phyloP scores from a whole-genome alignment of 805 yeast genomes.

The Hanseniaspora lindneri region DNA sequence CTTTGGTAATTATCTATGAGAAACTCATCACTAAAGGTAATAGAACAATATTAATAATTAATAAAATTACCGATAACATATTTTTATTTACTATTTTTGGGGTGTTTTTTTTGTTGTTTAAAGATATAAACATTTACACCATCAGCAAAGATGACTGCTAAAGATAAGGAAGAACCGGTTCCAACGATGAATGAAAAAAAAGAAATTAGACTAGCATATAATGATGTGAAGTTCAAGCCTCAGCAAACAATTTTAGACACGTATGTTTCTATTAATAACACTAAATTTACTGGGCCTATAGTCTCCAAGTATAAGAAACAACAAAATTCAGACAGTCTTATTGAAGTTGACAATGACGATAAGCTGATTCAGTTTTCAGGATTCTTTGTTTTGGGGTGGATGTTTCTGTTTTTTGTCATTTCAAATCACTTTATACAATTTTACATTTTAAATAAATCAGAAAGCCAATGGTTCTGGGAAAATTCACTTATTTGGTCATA shows the following conservation, averaged over 20 bases:
- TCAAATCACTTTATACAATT: slow-evolving; percentile 45
- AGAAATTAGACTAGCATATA: background rate
- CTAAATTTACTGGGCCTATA: slow-evolving; percentile 11
- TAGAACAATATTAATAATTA: too few relatives aligned
- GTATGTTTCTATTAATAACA: slow-evolving; percentile 9
- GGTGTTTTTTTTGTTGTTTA: too few relatives aligned
- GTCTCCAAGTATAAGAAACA: slow-evolving; percentile 7
- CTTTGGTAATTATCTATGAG: too few relatives aligned
- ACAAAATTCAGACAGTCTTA: background rate
- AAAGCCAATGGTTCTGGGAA: slow-evolving; percentile 20
- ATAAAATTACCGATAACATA: too few relatives aligned
- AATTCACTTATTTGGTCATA: slow-evolving; percentile 46
- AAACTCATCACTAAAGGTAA: too few relatives aligned
- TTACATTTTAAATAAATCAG: slow-evolving; percentile 35
- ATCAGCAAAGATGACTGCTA: too few relatives aligned
- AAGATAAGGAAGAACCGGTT: too few relatives aligned
- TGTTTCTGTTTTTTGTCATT: slow-evolving; percentile 45
- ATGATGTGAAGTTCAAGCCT: background rate
- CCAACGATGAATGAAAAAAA: background rate
- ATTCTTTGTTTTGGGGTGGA: slow-evolving; percentile 70
- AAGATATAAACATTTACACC: too few relatives aligned
- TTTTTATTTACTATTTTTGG: too few relatives aligned
- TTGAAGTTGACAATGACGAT: slow-evolving; percentile 10
- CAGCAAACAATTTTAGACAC: slow-evolving; percentile 12
- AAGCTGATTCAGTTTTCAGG: slow-evolving; percentile 47